Base-by-base conservation (phyloP, 257 asterid genomes). In the Pogostemon cablin region DNA sequence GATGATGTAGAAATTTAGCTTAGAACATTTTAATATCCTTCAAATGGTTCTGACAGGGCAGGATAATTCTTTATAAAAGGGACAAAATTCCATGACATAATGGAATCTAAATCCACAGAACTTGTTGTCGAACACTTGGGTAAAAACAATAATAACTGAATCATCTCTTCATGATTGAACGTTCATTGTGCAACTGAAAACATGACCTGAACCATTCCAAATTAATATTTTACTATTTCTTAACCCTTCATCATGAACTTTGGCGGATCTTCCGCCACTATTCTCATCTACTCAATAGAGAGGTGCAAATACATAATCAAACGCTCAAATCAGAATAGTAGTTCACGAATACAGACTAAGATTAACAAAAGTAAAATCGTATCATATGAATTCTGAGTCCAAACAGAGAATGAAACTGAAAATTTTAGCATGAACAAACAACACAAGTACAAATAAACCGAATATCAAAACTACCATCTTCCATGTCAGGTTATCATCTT, bases 331-430 rank as follows among this genome's bases (percentile, higher is more conserved):
- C 39, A 17, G 54, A 43, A 49, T 34, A 73, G 40, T 44, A 43
- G 43, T 34, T 43, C 65, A 63, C 8, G 34, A 50, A 25, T 48
- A 42, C 4, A 54, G 34, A 53, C 6, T 3, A 52, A 40, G 46
- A 72, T 9, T 40, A 3, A 1, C 38, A 62, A 53, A 39, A 62
- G 54, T 43, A n/a, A 15, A 71, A 15, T 40, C 11, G 46, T 3
- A 61, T 4, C 9, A 72, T 12, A 40, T 25, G 48, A 46, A 2
- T 43, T 52, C 20, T 32, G 64, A 40, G 70, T 50, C 39, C 64
- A 50, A 40, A 72, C 17, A 71, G 62, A 11, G 25, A 63, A 52
- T n/a, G 60, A 20, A 53, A 52, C 20, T 49, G 34, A 52, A 62
- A 63, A 72, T 20, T 4, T 39, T 11, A 42, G 65, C 63, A 62